Conservation (phyloP, 371 early-diverging fungal genomes). For the Rhizopus stolonifer region DNA sequence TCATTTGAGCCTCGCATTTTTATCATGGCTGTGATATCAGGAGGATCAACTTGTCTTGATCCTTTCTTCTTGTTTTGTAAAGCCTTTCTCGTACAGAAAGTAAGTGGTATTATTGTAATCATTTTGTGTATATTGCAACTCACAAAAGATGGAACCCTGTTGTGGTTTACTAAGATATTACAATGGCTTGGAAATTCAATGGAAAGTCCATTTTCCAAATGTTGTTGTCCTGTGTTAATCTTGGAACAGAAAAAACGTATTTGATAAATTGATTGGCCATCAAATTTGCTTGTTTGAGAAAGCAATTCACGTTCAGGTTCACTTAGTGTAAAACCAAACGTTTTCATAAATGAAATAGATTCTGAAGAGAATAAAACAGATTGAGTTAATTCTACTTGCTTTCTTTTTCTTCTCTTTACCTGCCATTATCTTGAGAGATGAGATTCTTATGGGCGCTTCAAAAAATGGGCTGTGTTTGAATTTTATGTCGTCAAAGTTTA, state of each 20-base stretch:
- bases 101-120: too few species aligned
- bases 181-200: slow-evolving; percentile 49
- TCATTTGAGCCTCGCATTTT: slow-evolving; percentile 34
- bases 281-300: not conserved
- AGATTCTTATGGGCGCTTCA: slow-evolving; percentile 22
- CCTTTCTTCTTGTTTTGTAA: slow-evolving; percentile 59
- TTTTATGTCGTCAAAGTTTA: not conserved
- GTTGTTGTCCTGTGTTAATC: not conserved
- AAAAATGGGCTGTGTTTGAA: slow-evolving; percentile 43
- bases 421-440: slow-evolving; percentile 25
- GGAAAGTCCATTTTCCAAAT: not conserved
- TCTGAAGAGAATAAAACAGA: not conserved
- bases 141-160: slow-evolving; percentile 38
- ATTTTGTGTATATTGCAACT: too few species aligned
- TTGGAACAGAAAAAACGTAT: slow-evolving; percentile 27
- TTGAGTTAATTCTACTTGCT: not conserved
- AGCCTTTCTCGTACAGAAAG: too few species aligned
- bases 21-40: slow-evolving; percentile 53
- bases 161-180: slow-evolving; percentile 50
- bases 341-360: not conserved
- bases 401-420: slow-evolving; percentile 22
- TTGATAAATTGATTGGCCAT: slow-evolving; percentile 14
- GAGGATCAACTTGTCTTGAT: slow-evolving; percentile 61
- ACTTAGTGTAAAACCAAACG: slow-evolving; percentile 16
- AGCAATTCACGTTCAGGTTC: slow-evolving; percentile 8